Conservation (phyloP, 257 asterid species). For the Prunella vulgaris region DNA sequence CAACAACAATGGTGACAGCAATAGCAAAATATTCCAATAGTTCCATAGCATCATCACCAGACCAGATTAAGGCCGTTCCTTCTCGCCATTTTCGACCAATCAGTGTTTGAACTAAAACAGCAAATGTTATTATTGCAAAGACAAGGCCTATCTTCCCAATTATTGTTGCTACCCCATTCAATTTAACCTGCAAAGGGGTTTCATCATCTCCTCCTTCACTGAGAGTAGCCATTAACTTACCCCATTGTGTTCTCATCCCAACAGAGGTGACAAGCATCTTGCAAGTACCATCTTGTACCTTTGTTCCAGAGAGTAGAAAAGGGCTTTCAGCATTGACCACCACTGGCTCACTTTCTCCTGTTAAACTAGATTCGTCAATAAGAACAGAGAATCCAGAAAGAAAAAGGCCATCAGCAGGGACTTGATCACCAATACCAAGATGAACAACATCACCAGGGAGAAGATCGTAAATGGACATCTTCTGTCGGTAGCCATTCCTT, state of each 20-base stretch:
- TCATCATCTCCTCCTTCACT: constrained; percentile 95
- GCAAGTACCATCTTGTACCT: constrained; percentile 91
- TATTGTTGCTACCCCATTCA: constrained; percentile 87
- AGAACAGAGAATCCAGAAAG: constrained; percentile 72
- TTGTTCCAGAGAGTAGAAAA: constrained; percentile 79
- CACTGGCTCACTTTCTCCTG: constrained; percentile 89
- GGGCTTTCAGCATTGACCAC: constrained; percentile 56
- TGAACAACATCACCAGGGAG: constrained; percentile 83
- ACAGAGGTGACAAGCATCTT: constrained; percentile 84
- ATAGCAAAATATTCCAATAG: constrained; percentile 78
- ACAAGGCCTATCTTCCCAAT: constrained; percentile 83
- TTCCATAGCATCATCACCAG: constrained; percentile 71
- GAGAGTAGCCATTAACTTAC: constrained; percentile 77
- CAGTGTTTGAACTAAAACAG: constrained; percentile 67
- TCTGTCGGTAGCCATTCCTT: constrained; percentile 70
- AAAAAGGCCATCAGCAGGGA: constrained; percentile 84
- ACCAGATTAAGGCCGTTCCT: constrained; percentile 51
- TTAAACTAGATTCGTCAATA: constrained; percentile 78
- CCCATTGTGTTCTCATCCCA: constrained; percentile 97
- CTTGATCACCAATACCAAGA: constrained; percentile 84
- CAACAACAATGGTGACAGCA: constrained; percentile 89
- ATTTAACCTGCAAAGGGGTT: constrained; percentile 79
- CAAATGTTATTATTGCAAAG: constrained; percentile 77
- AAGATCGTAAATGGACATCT: constrained; percentile 71
- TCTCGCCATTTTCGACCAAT: constrained; percentile 44